These are phyloP conservation scores for Cephaloascus albidus DNA, from an alignment of 805 yeast species.

Conservation along the genomic window DNA sequence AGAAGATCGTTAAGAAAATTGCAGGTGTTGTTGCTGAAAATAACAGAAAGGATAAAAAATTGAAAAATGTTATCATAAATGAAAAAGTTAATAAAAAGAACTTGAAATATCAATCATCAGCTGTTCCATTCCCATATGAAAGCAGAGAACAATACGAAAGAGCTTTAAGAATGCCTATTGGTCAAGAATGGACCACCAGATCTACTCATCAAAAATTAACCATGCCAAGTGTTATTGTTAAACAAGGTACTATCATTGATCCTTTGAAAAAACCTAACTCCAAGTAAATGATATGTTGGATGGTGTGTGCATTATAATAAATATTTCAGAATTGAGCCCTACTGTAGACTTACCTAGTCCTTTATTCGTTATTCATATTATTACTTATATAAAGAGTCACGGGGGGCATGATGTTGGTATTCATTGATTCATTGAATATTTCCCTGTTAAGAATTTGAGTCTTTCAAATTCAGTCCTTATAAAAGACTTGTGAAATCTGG, in stretches of 20 bases:
- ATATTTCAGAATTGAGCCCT: too few relatives aligned
- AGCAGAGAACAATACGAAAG: conserved; percentile 91
- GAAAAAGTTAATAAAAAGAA: conserved; percentile 81
- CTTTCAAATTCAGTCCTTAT: too few relatives aligned
- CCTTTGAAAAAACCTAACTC: conserved; percentile 89
- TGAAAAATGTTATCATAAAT: conserved; percentile 80
- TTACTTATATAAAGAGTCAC: too few relatives aligned
- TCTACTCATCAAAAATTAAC: conserved; percentile 80
- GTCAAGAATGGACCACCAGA: conserved; percentile 92
- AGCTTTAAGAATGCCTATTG: conserved; percentile 89
- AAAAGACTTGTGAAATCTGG: too few relatives aligned
- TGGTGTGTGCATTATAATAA: too few relatives aligned
- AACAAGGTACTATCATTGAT: conserved; percentile 84
- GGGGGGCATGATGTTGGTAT: too few relatives aligned
- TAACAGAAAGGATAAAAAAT: conserved; percentile 68
- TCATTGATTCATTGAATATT: too few relatives aligned
- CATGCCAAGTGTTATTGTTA: conserved; percentile 80
- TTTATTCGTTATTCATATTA: too few relatives aligned
- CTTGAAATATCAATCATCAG: conserved; percentile 73
- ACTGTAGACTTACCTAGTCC: too few relatives aligned
- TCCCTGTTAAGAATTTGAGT: too few relatives aligned
- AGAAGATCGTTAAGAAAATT: conserved; percentile 58
- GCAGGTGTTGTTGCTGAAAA: conserved; percentile 68
- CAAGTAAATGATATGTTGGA: too few relatives aligned
- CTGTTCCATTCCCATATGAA: conserved; percentile 95